phyloP scores from a whole-genome alignment of 192 early-diverging fungal genomes.

The Rhizophagus prolifer region DNA sequence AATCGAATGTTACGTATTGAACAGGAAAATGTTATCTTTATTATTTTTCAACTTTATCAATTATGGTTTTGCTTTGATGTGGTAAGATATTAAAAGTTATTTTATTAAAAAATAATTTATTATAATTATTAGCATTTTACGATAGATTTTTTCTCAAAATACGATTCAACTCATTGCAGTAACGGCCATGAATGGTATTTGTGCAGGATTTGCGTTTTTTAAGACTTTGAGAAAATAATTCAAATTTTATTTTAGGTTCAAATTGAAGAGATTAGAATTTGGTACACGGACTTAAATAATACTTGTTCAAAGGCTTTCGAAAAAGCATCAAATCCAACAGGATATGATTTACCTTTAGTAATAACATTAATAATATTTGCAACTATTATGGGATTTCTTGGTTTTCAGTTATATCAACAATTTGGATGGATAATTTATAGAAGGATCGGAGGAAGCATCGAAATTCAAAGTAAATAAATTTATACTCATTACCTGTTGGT shows the following conservation, averaged over 20 bases:
- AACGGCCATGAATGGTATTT: neutral
- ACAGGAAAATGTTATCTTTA: constrained; percentile 6
- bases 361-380: neutral
- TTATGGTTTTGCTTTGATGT: neutral
- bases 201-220: neutral
- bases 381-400: neutral
- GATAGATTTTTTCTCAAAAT: neutral
- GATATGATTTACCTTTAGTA: neutral
- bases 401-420: neutral
- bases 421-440: constrained; percentile 2
- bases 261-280: neutral
- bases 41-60: neutral
- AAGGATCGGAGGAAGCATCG: neutral
- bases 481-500: too few relatives aligned
- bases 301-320: neutral
- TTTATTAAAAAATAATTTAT: too few relatives aligned
- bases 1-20: neutral
- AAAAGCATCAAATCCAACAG: neutral
- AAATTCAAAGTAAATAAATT: neutral
- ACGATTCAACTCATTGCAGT: neutral
- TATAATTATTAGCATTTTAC: too few relatives aligned
- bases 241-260: neutral
- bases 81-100: neutral
- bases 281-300: neutral
- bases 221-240: neutral